A percentile compares a stretch with the other conserved stretches of the same genome.
phyloP scores from a whole-genome alignment of 2,329 filamentous ascomycete species.

The Botrytis medusae region DNA sequence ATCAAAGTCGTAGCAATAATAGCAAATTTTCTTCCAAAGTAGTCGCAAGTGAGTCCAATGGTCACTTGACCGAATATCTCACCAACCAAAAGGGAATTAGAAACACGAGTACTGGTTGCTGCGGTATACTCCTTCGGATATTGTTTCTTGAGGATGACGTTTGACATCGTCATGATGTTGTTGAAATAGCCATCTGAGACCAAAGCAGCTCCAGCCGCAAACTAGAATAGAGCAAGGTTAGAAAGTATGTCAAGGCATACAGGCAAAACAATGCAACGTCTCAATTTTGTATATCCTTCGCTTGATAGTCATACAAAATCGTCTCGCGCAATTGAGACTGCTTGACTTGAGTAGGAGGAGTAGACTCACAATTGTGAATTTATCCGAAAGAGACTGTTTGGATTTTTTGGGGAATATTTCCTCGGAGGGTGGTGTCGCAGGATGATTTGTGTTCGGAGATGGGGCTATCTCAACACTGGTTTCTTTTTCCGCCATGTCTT shows the following conservation, averaged over 20 bases:
- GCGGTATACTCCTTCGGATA: conserved; percentile 31
- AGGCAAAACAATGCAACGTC: neutral
- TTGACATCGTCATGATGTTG: conserved; percentile 41
- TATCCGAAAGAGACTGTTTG: conserved; percentile 35
- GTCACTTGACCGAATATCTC: conserved; percentile 46
- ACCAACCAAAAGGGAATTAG: conserved; percentile 45
- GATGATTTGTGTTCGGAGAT: neutral
- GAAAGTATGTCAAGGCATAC: neutral
- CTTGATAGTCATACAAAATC: neutral
- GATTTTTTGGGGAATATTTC: conserved; percentile 26
- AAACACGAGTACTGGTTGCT: conserved; percentile 43
- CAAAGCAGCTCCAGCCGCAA: conserved; percentile 38
- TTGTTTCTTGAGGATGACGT: conserved; percentile 38
- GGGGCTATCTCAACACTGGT: neutral
- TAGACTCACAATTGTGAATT: conserved; percentile 35
- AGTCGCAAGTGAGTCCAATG: conserved; percentile 47
- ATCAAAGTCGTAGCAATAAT: conserved; percentile 48
- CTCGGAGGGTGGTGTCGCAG: conserved; percentile 8
- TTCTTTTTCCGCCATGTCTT: conserved; percentile 7
- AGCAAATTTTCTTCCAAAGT: conserved; percentile 47
- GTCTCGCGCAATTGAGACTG: neutral
- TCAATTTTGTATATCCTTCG: neutral
- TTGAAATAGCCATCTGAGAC: conserved; percentile 42
- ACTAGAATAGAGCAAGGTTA: conserved; percentile 24
- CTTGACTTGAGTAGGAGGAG: neutral